These are phyloP conservation scores for Biscutella laevigata DNA, from an alignment of 441 rosid species.

Conservation along the genomic window DNA sequence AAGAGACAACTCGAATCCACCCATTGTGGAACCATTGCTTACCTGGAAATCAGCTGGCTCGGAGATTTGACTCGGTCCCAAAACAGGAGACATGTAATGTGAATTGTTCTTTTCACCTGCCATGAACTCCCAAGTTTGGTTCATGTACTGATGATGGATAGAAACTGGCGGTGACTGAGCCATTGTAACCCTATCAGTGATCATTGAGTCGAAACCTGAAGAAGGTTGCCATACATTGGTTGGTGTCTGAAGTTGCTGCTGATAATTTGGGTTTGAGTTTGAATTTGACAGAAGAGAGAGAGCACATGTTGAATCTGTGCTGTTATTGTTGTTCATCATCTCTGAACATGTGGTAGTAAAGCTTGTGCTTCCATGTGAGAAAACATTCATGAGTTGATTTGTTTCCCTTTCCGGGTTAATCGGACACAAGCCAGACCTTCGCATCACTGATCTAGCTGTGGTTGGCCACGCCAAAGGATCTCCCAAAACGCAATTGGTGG, in stretches of 20 bases:
- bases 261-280: slow-evolving; percentile 19
- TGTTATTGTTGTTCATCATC: slow-evolving; percentile 24
- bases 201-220: slow-evolving; percentile 27
- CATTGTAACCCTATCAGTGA: slow-evolving; percentile 33
- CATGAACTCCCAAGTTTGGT: slow-evolving; percentile 22
- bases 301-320: slow-evolving; percentile 83
- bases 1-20: slow-evolving; percentile 36
- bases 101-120: slow-evolving; percentile 11
- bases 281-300: slow-evolving; percentile 99
- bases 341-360: slow-evolving; percentile 32
- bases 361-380: slow-evolving; percentile 37
- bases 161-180: slow-evolving; percentile 43
- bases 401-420: slow-evolving; percentile 29
- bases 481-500: slow-evolving; percentile 46
- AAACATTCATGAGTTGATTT: slow-evolving; percentile 36
- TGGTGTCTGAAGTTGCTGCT: slow-evolving; percentile 13
- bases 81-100: slow-evolving; percentile 28
- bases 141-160: slow-evolving; percentile 19
- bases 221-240: slow-evolving; percentile 32
- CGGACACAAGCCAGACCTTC: slow-evolving; percentile 37
- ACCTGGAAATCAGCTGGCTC: slow-evolving; percentile 35
- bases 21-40: slow-evolving; percentile 22
- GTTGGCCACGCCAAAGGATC: slow-evolving; percentile 54
- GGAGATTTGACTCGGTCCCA: slow-evolving; percentile 42
- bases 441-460: slow-evolving; percentile 31